Conservation (phyloP, 2,329 filamentous ascomycete genomes). For the Dichotomopilus funicola region DNA sequence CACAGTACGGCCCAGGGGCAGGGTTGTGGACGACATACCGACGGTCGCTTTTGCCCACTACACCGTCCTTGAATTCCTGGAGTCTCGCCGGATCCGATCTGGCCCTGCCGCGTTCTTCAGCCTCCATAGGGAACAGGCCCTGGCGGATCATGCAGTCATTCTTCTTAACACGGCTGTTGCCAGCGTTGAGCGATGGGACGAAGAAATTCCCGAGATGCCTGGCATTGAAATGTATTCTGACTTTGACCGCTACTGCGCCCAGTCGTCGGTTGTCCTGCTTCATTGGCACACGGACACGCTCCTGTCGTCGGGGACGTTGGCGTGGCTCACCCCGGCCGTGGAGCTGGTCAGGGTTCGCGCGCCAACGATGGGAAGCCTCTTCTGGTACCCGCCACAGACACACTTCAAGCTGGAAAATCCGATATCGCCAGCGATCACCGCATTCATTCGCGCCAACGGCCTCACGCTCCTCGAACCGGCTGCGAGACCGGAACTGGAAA, state of each 20-base stretch:
- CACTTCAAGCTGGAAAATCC: background rate
- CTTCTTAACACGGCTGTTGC: background rate
- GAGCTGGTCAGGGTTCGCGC: background rate
- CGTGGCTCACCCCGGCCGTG: background rate
- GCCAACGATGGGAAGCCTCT: background rate
- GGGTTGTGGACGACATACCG: background rate
- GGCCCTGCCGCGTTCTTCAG: background rate
- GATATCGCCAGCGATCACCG: background rate
- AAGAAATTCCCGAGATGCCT: background rate
- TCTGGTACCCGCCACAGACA: background rate
- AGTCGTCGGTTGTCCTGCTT: background rate
- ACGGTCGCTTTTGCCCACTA: constrained; percentile 4
- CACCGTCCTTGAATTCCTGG: constrained; percentile 5
- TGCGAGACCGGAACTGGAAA: background rate
- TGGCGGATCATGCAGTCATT: background rate
- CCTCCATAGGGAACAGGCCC: background rate
- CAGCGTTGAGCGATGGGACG: background rate
- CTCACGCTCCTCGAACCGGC: background rate
- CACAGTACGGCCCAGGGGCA: background rate
- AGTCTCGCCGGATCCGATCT: background rate
- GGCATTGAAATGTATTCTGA: background rate
- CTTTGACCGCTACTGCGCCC: constrained; percentile 1
- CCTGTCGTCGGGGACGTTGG: background rate
- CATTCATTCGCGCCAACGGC: background rate
- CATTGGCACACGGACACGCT: background rate